Conservation (phyloP, 164 flowering plant genomes). For the Chimonanthus salicifolius region DNA sequence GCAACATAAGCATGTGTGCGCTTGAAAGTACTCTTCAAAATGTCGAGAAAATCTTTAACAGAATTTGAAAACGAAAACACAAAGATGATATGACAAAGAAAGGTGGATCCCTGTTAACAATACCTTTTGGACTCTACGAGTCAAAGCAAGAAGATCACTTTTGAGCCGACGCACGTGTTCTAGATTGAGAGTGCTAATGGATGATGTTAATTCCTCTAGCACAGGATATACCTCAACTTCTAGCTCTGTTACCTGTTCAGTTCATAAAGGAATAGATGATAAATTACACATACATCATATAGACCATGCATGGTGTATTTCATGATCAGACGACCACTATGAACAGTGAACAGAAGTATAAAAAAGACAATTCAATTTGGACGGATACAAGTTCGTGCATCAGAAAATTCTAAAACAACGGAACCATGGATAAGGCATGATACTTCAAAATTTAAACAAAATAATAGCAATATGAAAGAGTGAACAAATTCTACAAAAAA, state of each 20-base stretch:
- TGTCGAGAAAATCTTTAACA: not conserved
- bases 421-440: too few species aligned
- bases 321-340: not conserved
- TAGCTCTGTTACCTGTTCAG: conserved; percentile 62
- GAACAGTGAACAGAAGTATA: too few species aligned
- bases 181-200: conserved; percentile 80
- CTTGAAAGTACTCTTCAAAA: not conserved
- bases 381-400: too few species aligned
- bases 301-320: not conserved
- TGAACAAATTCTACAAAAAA: too few species aligned
- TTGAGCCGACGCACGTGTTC: conserved; percentile 90
- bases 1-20: not conserved
- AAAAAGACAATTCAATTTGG: too few species aligned
- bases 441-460: too few species aligned
- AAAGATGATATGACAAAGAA: not conserved
- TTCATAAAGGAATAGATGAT: not conserved
- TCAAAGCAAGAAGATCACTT: conserved; percentile 87
- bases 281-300: not conserved
- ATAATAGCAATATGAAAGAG: too few species aligned
- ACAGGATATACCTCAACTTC: conserved; percentile 88
- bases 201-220: conserved; percentile 77
- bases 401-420: too few species aligned
- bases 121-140: conserved; percentile 96
- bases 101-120: not conserved
- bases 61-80: conserved; percentile 7